Percentiles rank a stretch among this genome's conserved stretches.
These are phyloP conservation scores for Cordyceps javanica DNA, from an alignment of 2,329 filamentous ascomycete genomes.

Conservation along the genomic window DNA sequence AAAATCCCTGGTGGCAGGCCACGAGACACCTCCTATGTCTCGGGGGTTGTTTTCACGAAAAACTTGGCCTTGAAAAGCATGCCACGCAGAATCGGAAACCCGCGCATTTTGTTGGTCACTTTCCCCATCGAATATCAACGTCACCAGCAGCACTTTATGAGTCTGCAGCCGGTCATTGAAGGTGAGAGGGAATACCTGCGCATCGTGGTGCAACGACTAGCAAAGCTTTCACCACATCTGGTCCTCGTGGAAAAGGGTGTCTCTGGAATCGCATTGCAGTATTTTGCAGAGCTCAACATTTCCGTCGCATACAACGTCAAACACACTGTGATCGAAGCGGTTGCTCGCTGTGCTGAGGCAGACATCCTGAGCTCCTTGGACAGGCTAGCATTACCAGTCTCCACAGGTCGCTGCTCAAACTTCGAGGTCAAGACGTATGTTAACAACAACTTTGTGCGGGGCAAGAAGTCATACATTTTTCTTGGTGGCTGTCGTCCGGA, in stretches of 20 bases:
- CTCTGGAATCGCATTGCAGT: constrained; percentile 82
- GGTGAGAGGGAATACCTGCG: constrained; percentile 92
- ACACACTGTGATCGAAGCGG: constrained; percentile 88
- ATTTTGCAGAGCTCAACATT: constrained; percentile 81
- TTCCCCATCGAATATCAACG: constrained; percentile 95
- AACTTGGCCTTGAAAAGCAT: constrained; percentile 96
- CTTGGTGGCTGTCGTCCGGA: constrained; percentile 84
- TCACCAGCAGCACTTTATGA: constrained; percentile 89
- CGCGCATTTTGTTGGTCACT: constrained; percentile 84
- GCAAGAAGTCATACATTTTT: constrained; percentile 93
- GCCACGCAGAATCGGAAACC: constrained; percentile 76
- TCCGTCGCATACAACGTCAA: constrained; percentile 97
- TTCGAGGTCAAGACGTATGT: constrained; percentile 97
- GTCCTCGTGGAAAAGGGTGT: constrained; percentile 91
- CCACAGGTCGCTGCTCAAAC: constrained; percentile 72
- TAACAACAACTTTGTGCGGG: constrained; percentile 63
- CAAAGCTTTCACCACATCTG: constrained; percentile 75
- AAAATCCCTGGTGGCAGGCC: constrained; percentile 88
- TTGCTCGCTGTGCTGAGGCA: constrained; percentile 85
- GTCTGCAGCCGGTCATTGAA: constrained; percentile 89
- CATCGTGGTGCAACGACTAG: constrained; percentile 87
- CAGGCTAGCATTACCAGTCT: constrained; percentile 69
- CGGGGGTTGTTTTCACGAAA: constrained; percentile 94
- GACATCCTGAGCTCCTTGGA: constrained; percentile 92
- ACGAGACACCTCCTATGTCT: constrained; percentile 91